A percentile compares a stretch with the other conserved stretches of the same genome.
These are phyloP conservation scores for Cucumis variabilis DNA, from an alignment of 331 rosid species.

Conservation along the genomic window DNA sequence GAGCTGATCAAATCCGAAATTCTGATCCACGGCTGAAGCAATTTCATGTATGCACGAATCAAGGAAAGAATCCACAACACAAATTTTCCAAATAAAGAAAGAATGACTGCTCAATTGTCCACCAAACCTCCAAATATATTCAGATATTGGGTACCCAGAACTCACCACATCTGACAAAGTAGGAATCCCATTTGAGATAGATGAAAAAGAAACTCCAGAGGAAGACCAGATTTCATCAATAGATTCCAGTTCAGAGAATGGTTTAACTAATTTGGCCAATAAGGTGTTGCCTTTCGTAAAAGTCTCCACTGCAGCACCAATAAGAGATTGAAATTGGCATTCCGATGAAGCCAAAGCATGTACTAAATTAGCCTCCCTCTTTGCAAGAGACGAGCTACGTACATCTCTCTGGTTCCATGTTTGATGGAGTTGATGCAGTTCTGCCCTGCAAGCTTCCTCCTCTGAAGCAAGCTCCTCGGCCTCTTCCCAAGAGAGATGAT, in stretches of 20 bases:
- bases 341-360: slow-evolving; percentile 68
- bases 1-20: slow-evolving; percentile 88
- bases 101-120: slow-evolving; percentile 66
- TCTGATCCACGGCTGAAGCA: slow-evolving; percentile 85
- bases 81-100: slow-evolving; percentile 91
- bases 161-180: slow-evolving; percentile 63
- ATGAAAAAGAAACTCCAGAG: slow-evolving; percentile 54
- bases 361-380: slow-evolving; percentile 88
- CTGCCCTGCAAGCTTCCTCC: slow-evolving; percentile 95
- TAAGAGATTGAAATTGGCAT: slow-evolving; percentile 71
- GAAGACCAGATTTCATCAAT: slow-evolving; percentile 63
- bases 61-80: slow-evolving; percentile 84
- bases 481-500: slow-evolving; percentile 99
- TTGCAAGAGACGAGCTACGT: slow-evolving; percentile 67
- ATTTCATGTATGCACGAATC: slow-evolving; percentile 87
- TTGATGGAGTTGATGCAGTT: slow-evolving; percentile 90
- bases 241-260: slow-evolving; percentile 79
- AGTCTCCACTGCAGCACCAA: slow-evolving; percentile 56
- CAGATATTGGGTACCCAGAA: slow-evolving; percentile 83
- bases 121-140: slow-evolving; percentile 82
- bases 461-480: slow-evolving; percentile 98
- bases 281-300: slow-evolving; percentile 64
- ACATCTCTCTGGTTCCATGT: slow-evolving; percentile 90
- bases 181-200: slow-evolving; percentile 53
- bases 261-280: slow-evolving; percentile 69